Evolutionary conservation across 805 yeast species (phyloP), one percentile per base, ranked within the genome.

Genomic region (Pichia gijzeniarum): DNA sequence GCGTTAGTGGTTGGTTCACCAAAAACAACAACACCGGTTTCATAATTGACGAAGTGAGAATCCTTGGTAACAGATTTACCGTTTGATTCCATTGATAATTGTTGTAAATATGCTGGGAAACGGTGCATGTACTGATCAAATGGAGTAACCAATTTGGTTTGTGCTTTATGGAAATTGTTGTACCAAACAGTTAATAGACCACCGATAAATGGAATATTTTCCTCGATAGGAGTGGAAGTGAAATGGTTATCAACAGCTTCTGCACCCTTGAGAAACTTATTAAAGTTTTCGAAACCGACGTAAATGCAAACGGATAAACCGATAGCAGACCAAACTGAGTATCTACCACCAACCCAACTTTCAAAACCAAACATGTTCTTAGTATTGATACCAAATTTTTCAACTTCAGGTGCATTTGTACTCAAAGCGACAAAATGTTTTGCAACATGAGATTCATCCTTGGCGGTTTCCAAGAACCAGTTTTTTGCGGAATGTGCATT

Each of bases 281-380:
- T 91, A 61, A 93, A 93, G 78, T 89, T 86, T 53, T 93, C 98
- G 68, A 65, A 93, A 55, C 99, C 99, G 66, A 93, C 83, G 79
- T 85, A 93, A 57, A 93, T 71, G 59, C 95, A 95, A 53, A 93
- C 91, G 25, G 96, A 86, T 58, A 93, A 79, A 51, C 99, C 99
- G 67, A 93, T 93, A 53, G 99, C 95, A 36, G 96, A 86, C 99
- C 99, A 93, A 51, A 93, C 99, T n/a, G 99, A 93, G 82, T 93
- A 93, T 71, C 99, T 85, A 65, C 99, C 99, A 63, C 99, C 99
- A 54, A 93, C 99, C 99, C 99, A 93, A 72, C 73, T 83, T 68
- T 90, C 96, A 62, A 93, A 93, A 53, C 95, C 98, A 70, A 93
- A 93, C 99, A 93, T 93, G 77, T 93, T 93, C 67, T 80, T 84